These are phyloP conservation scores for Fusarium odoratissimum DNA, from an alignment of 2,329 filamentous ascomycete genomes.

Conservation along the genomic window DNA sequence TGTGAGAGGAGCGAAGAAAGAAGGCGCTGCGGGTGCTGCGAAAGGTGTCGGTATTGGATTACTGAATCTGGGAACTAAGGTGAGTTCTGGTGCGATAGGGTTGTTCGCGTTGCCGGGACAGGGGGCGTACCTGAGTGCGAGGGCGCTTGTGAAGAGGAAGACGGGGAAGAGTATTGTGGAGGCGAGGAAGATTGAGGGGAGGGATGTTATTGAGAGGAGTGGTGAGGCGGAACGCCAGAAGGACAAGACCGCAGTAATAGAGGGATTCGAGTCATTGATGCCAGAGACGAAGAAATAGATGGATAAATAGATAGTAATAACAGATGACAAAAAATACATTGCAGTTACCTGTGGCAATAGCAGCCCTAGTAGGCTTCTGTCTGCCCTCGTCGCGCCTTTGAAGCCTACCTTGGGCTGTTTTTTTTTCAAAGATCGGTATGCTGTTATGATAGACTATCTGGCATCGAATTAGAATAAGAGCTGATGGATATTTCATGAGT, in stretches of 20 bases:
- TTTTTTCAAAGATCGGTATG: no score
- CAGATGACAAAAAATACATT: neutral
- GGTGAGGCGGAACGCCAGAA: accelerated
- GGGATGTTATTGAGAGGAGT: neutral
- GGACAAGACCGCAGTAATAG: accelerated
- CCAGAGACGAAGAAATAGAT: neutral
- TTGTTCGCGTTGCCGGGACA: neutral
- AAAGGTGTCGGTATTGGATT: constrained; percentile 22
- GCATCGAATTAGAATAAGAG: no score
- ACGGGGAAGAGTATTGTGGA: neutral
- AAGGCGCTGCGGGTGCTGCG: constrained; percentile 7
- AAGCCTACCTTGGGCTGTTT: no score
- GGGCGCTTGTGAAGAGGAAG: constrained; percentile 3
- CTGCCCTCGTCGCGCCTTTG: no score
- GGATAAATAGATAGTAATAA: neutral
- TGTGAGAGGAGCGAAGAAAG: neutral
- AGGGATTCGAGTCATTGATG: accelerated
- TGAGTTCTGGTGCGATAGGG: neutral
- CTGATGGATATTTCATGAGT: no score
- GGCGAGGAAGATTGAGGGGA: neutral
- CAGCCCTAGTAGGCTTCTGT: no score
- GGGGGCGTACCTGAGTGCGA: neutral
- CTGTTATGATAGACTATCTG: no score
- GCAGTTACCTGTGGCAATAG: neutral
- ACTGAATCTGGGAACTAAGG: constrained; percentile 3